Conservation (phyloP, 2,329 filamentous ascomycete genomes). For the Talaromyces amestolkiae region DNA sequence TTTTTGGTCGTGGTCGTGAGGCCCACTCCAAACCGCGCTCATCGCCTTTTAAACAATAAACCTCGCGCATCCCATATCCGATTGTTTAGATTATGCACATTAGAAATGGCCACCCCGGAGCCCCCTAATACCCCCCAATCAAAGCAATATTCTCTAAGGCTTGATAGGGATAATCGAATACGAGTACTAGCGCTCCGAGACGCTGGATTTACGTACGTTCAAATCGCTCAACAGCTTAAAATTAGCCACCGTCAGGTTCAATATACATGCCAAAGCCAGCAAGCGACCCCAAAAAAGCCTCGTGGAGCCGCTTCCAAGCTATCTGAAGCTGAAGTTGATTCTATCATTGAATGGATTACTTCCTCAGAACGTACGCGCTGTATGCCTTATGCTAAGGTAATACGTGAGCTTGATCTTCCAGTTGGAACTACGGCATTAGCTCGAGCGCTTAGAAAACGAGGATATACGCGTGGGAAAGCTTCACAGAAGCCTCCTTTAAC, state of each 20-base stretch:
- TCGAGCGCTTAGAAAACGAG: slow-evolving; percentile 20
- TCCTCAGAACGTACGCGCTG: slow-evolving; percentile 20
- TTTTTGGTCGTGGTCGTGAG: too few relatives aligned
- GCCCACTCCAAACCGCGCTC: too few relatives aligned
- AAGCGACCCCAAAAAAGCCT: slow-evolving; percentile 20
- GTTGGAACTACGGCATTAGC: slow-evolving; percentile 8
- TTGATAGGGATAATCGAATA: slow-evolving; percentile 41
- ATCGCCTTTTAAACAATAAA: too few relatives aligned
- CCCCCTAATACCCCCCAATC: not conserved
- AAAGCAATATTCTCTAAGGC: not conserved
- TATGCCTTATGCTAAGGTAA: slow-evolving; percentile 21
- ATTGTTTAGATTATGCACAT: too few relatives aligned
- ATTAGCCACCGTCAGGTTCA: slow-evolving; percentile 16
- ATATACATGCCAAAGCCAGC: slow-evolving; percentile 22
- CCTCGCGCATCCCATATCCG: too few relatives aligned
- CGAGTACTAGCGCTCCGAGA: slow-evolving; percentile 21
- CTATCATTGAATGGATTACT: slow-evolving; percentile 22
- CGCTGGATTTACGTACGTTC: slow-evolving; percentile 9
- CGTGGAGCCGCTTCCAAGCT: slow-evolving; percentile 19
- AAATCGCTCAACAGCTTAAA: slow-evolving; percentile 9
- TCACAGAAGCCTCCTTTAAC: slow-evolving; percentile 5
- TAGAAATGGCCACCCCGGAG: too few relatives aligned
- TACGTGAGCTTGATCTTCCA: slow-evolving; percentile 20
- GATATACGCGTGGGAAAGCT: slow-evolving; percentile 20
- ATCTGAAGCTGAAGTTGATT: slow-evolving; percentile 20